Base-by-base conservation (phyloP, 192 early-diverging fungal species). In the Funneliformis geosporum region DNA sequence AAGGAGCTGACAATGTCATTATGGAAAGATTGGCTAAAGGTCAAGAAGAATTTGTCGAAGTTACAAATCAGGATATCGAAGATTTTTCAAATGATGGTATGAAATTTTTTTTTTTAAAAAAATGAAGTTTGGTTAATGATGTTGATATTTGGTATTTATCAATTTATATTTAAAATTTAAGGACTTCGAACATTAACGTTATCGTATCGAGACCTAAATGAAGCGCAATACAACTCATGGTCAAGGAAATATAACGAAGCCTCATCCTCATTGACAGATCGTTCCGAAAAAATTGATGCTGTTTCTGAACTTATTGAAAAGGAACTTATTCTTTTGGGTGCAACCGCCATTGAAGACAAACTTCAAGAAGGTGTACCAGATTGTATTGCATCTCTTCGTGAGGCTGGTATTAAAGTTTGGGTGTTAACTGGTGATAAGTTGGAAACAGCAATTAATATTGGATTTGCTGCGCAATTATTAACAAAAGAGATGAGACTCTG, bases 381-480 rank as follows among this genome's bases (percentile, higher is more conserved):
- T 25, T 90, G 92, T 62, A 98, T 99, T 75, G 94, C 89, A 10
- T 84, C 91, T 1, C 88, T 99, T 27, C 86, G 92, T 1, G 86
- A 90, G 43, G 96, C 96, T 0, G 96, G 96, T 4, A 96, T 98
- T 82, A 96, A 96, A 82, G 91, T 99, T 65, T 99, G 98, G 98
- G 97, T 99, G 2, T 84, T 99, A 69, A 99, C 98, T 0, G 98
- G 98, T 44, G 98, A 99, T 85, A 98, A 98, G 81, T 83, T 98
- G 86, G 98, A 99, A 84, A 99, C 98, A 0, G 98, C 98, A 18
- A 98, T 99, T 85, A 98, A 98, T 82, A 98, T 99, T 84, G 96
- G 96, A 5, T 98, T 98, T 88, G 91, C 93, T 9, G 90, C 90
- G 12, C 89, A 92, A n/a, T 78, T 95, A 73, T 79, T 95, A 38